These are phyloP conservation scores for Kodamaea suecica DNA, from an alignment of 1,139 yeast species.

Conservation along the genomic window DNA sequence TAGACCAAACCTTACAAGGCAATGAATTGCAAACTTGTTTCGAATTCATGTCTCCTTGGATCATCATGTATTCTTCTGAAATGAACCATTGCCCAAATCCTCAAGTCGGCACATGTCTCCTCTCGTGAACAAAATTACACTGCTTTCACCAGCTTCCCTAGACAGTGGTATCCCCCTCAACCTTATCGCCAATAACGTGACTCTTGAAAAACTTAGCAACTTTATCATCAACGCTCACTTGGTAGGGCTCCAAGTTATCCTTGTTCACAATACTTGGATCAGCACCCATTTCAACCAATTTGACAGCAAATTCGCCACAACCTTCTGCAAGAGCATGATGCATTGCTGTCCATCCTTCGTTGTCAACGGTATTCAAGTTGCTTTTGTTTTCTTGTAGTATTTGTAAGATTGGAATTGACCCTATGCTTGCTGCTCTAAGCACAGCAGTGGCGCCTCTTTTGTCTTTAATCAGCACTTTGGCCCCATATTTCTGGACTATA, in stretches of 20 bases:
- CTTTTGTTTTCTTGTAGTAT: constrained; percentile 50
- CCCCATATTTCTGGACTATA: constrained; percentile 51
- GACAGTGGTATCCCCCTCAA: background rate
- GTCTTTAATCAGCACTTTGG: constrained; percentile 66
- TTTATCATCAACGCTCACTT: constrained; percentile 61
- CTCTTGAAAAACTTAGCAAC: constrained; percentile 42
- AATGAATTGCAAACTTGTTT: no score
- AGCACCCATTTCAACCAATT: constrained; percentile 65
- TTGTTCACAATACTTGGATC: constrained; percentile 47
- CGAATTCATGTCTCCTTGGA: no score
- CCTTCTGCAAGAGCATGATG: constrained; percentile 95
- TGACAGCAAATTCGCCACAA: constrained; percentile 70
- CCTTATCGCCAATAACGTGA: constrained; percentile 6
- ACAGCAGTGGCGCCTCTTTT: constrained; percentile 62
- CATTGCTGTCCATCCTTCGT: constrained; percentile 78
- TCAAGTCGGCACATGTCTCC: no score
- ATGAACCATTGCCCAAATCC: no score
- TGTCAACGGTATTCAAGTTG: constrained; percentile 67
- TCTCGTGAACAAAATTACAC: no score
- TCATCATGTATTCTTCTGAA: no score
- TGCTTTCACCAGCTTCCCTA: background rate
- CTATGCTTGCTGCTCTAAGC: constrained; percentile 83
- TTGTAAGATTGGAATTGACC: constrained; percentile 54
- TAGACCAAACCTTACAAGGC: no score
- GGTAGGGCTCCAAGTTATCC: constrained; percentile 56